phyloP scores from a whole-genome alignment of 2,329 filamentous ascomycete species.

The Monosporascus sp. region DNA sequence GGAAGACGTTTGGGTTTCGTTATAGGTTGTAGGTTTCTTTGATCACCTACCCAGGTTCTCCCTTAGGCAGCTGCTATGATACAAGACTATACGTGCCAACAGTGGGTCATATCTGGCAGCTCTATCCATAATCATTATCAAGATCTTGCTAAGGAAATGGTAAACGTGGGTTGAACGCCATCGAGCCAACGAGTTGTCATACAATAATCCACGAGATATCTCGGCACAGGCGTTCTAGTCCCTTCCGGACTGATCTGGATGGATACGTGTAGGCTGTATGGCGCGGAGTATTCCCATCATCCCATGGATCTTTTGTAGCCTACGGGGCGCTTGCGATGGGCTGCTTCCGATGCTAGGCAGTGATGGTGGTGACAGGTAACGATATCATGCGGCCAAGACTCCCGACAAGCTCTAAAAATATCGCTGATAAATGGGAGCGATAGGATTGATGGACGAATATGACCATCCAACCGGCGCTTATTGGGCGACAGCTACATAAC shows the following conservation, averaged over 20 bases:
- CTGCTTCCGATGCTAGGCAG: no score
- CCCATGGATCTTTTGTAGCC: background rate
- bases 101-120: background rate
- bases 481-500: background rate
- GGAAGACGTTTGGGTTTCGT: conserved; percentile 53
- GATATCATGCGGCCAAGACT: background rate
- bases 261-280: background rate
- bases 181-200: background rate
- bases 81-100: background rate
- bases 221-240: background rate
- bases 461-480: background rate
- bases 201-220: background rate
- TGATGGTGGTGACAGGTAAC: background rate
- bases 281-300: background rate
- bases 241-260: background rate
- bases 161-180: background rate
- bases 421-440: background rate
- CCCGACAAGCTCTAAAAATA: background rate
- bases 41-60: background rate
- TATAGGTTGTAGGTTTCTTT: conserved; percentile 42
- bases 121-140: background rate
- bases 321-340: background rate
- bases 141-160: background rate
- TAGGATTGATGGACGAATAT: background rate
- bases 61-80: background rate